Base-by-base conservation (phyloP, 257 asterid genomes). In the Lantana camara region DNA sequence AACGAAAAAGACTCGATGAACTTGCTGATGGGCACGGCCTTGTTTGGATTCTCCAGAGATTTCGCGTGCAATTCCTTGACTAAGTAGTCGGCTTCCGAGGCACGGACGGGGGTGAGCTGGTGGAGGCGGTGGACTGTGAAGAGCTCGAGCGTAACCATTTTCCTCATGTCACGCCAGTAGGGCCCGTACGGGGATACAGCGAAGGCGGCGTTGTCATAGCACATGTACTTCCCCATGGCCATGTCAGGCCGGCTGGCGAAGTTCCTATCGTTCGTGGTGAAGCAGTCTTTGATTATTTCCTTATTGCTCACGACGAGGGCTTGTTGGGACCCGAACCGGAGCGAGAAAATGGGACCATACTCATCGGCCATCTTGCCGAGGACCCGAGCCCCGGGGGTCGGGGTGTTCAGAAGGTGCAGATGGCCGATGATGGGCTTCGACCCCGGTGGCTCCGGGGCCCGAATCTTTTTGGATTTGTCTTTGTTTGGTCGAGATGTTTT, bases 361-460 rank as follows among this genome's bases (percentile, higher is more conserved):
- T 80, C 60, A 16, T 87, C 88, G 16, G 92, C 85, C 75, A 86
- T 40, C 63, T 79, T 64, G 14, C 82, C 95, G 0, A 86, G 77
- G 41, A 35, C 73, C 16, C 83, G 75, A 2, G 75, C 75, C 19
- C 65, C 65, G 0, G 95, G 80, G 9, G n/a, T 3, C 1, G n/a
- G 45, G n/a, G 73, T 76, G 0, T 65, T 20, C 4, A 87, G 77
- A 12, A 72, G 82, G 67, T 70, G 91, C 56, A 87, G 89, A 40
- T 87, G 92, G 49, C 92, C 95, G 4, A 87, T 76, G 27, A 84
- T 19, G 11, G 92, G 95, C 86, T 69, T 76, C 1, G 92, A 80
- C 3, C 88, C 86, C 0, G 80, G 74, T 19, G 78, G 73, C 60
- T 77, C 69, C 11, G 91, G 83, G 4, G 80, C 80, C 2, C 27